Evolutionary conservation across 1,284 basidiomycete species (phyloP).

Genomic region (Ustilago curta): DNA sequence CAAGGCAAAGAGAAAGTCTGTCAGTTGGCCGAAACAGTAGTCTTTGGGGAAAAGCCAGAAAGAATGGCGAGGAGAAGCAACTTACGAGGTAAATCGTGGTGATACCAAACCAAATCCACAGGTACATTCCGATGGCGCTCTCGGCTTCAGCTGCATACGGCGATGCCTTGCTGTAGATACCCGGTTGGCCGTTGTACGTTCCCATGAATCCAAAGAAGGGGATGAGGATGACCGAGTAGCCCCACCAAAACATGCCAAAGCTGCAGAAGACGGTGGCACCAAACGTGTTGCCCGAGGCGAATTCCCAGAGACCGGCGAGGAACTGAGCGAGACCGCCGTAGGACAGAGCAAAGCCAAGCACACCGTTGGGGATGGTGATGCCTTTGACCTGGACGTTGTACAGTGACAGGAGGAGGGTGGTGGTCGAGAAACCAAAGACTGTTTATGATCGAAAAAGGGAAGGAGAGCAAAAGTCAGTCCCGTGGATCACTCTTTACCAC

Average conservation of each 20-base stretch:
- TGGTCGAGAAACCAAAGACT: conserved; percentile 50
- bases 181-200: conserved; percentile 45
- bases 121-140: conserved; percentile 45
- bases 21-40: not conserved
- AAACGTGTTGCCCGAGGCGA: conserved; percentile 58
- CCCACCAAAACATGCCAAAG: conserved; percentile 61
- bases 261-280: conserved; percentile 54
- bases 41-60: too few relatives aligned
- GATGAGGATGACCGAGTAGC: conserved; percentile 52
- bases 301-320: conserved; percentile 61
- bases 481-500: not conserved
- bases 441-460: too few relatives aligned
- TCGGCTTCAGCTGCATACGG: conserved; percentile 37
- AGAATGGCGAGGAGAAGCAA: not conserved
- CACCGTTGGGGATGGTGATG: conserved; percentile 48
- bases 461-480: not conserved
- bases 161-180: conserved; percentile 36
- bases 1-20: not conserved
- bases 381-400: conserved; percentile 47
- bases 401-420: conserved; percentile 51
- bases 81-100: conserved; percentile 50
- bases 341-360: conserved; percentile 34
- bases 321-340: conserved; percentile 55
- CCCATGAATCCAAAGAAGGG: conserved; percentile 57
- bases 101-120: conserved; percentile 60